A percentile compares a stretch with the other conserved stretches of the same genome.
Evolutionary conservation across 805 yeast genomes (phyloP).

Genomic region (Wickerhamomyces canadensis): DNA sequence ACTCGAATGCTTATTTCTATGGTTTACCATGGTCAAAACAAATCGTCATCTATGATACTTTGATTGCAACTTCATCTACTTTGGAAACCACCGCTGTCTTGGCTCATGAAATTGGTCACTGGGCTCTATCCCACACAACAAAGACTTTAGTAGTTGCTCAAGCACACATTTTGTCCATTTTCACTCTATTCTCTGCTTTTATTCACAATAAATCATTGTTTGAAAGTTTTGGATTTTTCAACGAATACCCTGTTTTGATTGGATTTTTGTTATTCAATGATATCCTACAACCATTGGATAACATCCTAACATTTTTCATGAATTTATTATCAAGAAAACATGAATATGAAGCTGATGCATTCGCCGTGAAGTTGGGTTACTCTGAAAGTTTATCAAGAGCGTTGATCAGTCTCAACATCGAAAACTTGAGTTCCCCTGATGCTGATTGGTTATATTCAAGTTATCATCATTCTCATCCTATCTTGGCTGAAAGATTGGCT

Average conservation of each 20-base stretch:
- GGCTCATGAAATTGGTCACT: constrained; percentile 99
- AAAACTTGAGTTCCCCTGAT: constrained; percentile 80
- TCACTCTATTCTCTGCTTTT: constrained; percentile 74
- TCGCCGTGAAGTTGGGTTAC: constrained; percentile 72
- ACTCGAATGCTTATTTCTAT: constrained; percentile 93
- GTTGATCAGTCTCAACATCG: constrained; percentile 68
- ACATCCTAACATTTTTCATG: constrained; percentile 57
- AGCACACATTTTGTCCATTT: constrained; percentile 55
- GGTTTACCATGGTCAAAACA: constrained; percentile 97
- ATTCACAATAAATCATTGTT: constrained; percentile 75
- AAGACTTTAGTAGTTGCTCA: constrained; percentile 64
- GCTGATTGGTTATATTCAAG: constrained; percentile 89
- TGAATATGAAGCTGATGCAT: constrained; percentile 92
- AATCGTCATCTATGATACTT: constrained; percentile 89
- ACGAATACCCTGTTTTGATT: constrained; percentile 64
- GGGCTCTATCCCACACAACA: constrained; percentile 89
- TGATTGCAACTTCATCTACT: constrained; percentile 71
- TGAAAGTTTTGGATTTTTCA: constrained; percentile 68
- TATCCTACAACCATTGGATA: constrained; percentile 71
- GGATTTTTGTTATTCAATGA: constrained; percentile 81
- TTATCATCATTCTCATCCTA: constrained; percentile 89
- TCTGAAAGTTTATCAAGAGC: constrained; percentile 63
- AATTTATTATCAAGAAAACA: constrained; percentile 75
- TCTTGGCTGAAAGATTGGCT: constrained; percentile 77
- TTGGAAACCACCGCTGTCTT: constrained; percentile 88